phyloP scores from a whole-genome alignment of 768 basidiomycete species.

The Royoungia palumana region DNA sequence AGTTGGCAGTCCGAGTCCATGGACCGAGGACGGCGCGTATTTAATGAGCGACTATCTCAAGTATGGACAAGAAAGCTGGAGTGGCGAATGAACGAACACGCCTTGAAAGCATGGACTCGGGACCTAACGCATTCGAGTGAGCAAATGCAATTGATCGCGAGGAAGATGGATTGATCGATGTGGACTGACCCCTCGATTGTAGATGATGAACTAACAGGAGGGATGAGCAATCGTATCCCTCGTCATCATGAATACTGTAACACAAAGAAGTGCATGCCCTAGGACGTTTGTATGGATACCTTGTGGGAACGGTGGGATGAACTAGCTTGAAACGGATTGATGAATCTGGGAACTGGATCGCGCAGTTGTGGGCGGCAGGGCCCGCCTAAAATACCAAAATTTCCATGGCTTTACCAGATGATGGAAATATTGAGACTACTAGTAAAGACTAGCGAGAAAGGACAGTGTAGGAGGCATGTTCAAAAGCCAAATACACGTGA shows the following conservation, averaged over 20 bases:
- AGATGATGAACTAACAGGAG: slow-evolving; percentile 1
- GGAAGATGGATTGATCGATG: slow-evolving; percentile 3
- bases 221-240: not conserved
- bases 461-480: no score
- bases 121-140: not conserved
- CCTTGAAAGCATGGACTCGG: slow-evolving; percentile 14
- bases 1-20: not conserved
- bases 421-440: no score
- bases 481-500: slow-evolving; percentile 11
- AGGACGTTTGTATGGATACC: not conserved
- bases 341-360: not conserved
- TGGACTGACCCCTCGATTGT: not conserved
- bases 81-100: slow-evolving; percentile 9
- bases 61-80: not conserved
- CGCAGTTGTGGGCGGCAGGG: not conserved
- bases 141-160: not conserved
- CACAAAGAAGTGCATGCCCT: not conserved
- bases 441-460: no score
- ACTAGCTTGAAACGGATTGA: not conserved
- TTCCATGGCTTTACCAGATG: no score
- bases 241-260: not conserved
- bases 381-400: not conserved
- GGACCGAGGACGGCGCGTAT: not conserved
- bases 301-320: not conserved
- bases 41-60: not conserved